Base-by-base conservation (phyloP, 2,329 filamentous ascomycete genomes). In the Huntiella abstrusa region DNA sequence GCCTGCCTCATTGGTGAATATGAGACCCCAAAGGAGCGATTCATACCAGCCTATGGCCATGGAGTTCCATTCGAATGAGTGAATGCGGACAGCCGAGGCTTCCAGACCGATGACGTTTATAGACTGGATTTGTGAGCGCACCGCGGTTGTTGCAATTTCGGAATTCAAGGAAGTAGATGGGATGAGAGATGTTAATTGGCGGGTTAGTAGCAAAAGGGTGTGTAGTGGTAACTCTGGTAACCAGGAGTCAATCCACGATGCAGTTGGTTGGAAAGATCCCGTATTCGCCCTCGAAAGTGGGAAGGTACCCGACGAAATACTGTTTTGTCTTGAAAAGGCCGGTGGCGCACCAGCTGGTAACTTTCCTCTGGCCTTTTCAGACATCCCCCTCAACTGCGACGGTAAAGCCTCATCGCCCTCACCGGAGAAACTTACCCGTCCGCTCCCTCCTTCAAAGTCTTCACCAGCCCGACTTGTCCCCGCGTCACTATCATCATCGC, bases 31-130 rank as follows among this genome's bases (percentile, higher is more conserved):
- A 7, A 98, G 69, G 10, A 96, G 68, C 4, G 84, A 88, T 61
- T 95, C 85, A 60, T 96, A 95, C 91, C 91, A 96, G 42, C 87
- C 88, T 43, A 96, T 69, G 0, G 84, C 82, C 33, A 94, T 67
- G 0, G 83, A 79, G 3, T 86, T 88, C 88, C 88, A 96, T 62
- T 94, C 85, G 56, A 96, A 96, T 11, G 84, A 80, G 57, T 95
- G 87, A 12, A 91, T 80, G 32, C 82, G 73, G 45, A 84, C 71
- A 0, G 80, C 69, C 1, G 77, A 77, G 1, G 82, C 73, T 40
- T 94, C 85, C 34, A 94, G 75, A 6, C 76, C 79, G 7, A 76
- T 70, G 38, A 92, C 65, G 43, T 73, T 69, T 1, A 80, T 70
- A 13, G 69, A 66, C 49, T 68, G 69, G 50, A 84, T 75, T 19